Conservation (phyloP, 306 rosid genomes). For the Lathyrus oleraceus region DNA sequence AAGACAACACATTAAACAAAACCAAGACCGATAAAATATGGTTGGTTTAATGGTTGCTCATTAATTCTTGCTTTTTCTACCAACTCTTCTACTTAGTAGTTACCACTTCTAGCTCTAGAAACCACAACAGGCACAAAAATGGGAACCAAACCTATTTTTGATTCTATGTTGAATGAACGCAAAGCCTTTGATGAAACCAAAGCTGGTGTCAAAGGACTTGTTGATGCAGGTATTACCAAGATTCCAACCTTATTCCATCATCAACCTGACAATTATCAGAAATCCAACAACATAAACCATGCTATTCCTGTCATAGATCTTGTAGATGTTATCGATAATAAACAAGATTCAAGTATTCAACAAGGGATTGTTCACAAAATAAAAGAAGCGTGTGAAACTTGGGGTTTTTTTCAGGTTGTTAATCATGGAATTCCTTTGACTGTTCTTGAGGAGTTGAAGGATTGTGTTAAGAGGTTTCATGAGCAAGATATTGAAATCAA, state of each 20-base stretch:
- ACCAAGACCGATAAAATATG: too few relatives aligned
- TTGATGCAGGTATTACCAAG: conserved; percentile 51
- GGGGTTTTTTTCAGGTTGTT: conserved; percentile 46
- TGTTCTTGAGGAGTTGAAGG: conserved; percentile 42
- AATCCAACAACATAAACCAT: conserved; percentile 19
- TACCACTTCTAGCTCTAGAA: too few relatives aligned
- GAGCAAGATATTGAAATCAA: conserved; percentile 27
- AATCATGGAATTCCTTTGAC: conserved; percentile 38
- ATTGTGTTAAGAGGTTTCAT: conserved; percentile 35
- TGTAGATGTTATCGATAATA: background rate
- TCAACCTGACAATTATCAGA: conserved; percentile 19
- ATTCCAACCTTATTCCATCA: conserved; percentile 52
- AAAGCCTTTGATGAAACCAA: conserved; percentile 50
- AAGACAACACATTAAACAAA: too few relatives aligned
- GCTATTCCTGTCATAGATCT: conserved; percentile 52
- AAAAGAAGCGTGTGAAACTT: conserved; percentile 34
- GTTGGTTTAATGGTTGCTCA: too few relatives aligned
- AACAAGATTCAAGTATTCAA: background rate
- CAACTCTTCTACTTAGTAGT: too few relatives aligned
- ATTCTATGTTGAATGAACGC: conserved; percentile 27
- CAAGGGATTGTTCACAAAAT: conserved; percentile 16
- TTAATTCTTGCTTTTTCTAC: too few relatives aligned
- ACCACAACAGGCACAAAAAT: too few relatives aligned
- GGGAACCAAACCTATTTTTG: too few relatives aligned
- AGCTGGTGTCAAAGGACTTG: conserved; percentile 46